Evolutionary conservation across 2,329 filamentous ascomycete genomes (phyloP).

Genomic region (Aspergillus persii): DNA sequence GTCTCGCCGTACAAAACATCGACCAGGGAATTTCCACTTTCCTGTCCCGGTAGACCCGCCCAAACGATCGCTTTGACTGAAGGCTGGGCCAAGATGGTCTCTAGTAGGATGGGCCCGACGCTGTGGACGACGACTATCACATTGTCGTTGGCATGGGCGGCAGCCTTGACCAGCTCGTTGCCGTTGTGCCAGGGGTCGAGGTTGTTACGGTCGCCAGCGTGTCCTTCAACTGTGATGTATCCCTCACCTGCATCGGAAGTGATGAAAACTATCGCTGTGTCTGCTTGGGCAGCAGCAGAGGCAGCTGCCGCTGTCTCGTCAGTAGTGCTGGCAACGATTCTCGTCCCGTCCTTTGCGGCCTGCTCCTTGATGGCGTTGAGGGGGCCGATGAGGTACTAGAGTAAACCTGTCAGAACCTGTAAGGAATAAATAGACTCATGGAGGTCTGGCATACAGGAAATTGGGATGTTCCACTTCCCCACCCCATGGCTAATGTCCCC

Average conservation of each 20-base stretch:
- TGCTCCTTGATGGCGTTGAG: slow-evolving; percentile 42
- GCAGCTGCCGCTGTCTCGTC: slow-evolving; percentile 38
- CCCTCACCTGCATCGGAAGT: slow-evolving; percentile 51
- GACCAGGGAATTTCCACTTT: slow-evolving; percentile 47
- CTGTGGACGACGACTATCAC: slow-evolving; percentile 66
- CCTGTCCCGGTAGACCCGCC: slow-evolving; percentile 62
- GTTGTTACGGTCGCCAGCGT: slow-evolving; percentile 54
- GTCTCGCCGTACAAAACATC: slow-evolving; percentile 47
- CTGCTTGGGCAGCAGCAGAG: slow-evolving; percentile 35
- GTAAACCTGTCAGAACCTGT: not conserved
- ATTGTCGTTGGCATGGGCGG: slow-evolving; percentile 59
- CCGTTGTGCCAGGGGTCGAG: slow-evolving; percentile 48
- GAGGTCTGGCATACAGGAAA: slow-evolving; percentile 51
- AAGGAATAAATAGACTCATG: not conserved
- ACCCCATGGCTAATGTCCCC: slow-evolving; percentile 68
- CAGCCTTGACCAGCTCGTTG: slow-evolving; percentile 49
- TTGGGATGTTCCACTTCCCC: slow-evolving; percentile 71
- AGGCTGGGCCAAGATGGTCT: slow-evolving; percentile 60
- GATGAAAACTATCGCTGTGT: slow-evolving; percentile 50
- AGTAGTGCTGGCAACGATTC: slow-evolving; percentile 42
- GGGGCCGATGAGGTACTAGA: slow-evolving; percentile 44
- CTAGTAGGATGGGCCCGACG: slow-evolving; percentile 60
- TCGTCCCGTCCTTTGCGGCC: slow-evolving; percentile 38
- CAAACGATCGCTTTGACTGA: slow-evolving; percentile 65
- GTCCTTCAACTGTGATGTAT: slow-evolving; percentile 53